A percentile compares a stretch with the other conserved stretches of the same genome.
phyloP scores from a whole-genome alignment of 805 yeast genomes.

The Saccharomycopsis microspora region DNA sequence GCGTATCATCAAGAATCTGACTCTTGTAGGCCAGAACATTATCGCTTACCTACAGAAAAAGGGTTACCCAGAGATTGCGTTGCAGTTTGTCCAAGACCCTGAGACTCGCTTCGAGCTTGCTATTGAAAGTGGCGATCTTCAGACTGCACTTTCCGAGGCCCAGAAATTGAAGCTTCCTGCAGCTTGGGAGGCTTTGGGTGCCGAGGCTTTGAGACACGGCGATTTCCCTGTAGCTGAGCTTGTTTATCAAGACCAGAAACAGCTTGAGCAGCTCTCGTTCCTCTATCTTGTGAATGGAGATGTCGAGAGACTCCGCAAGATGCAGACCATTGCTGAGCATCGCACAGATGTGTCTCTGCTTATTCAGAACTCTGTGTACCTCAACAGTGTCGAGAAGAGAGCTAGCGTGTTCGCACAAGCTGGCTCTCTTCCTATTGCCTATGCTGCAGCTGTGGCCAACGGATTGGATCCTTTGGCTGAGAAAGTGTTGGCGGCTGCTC shows the following conservation, averaged over 20 bases:
- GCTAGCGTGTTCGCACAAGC: slow-evolving; percentile 61
- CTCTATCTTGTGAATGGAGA: slow-evolving; percentile 82
- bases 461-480: slow-evolving; percentile 72
- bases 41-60: slow-evolving; percentile 88
- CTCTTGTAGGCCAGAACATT: slow-evolving; percentile 93
- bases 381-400: slow-evolving; percentile 65
- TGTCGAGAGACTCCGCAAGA: slow-evolving; percentile 56
- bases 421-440: slow-evolving; percentile 83
- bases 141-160: slow-evolving; percentile 84
- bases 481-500: slow-evolving; percentile 60
- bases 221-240: slow-evolving; percentile 76
- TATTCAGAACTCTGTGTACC: slow-evolving; percentile 72
- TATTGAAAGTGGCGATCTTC: slow-evolving; percentile 81
- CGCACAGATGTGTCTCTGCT: slow-evolving; percentile 73
- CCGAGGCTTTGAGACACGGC: slow-evolving; percentile 86
- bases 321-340: slow-evolving; percentile 83
- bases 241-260: slow-evolving; percentile 77
- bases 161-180: slow-evolving; percentile 52
- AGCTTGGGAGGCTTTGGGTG: slow-evolving; percentile 75
- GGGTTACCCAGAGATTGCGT: slow-evolving; percentile 95
- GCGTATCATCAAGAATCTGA: slow-evolving; percentile 77
- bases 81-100: slow-evolving; percentile 93
- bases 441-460: slow-evolving; percentile 80
- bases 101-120: slow-evolving; percentile 95
- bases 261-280: slow-evolving; percentile 84